Evolutionary conservation across 1,139 yeast genomes (phyloP).

Genomic region (Trichomonascaceae sp.): DNA sequence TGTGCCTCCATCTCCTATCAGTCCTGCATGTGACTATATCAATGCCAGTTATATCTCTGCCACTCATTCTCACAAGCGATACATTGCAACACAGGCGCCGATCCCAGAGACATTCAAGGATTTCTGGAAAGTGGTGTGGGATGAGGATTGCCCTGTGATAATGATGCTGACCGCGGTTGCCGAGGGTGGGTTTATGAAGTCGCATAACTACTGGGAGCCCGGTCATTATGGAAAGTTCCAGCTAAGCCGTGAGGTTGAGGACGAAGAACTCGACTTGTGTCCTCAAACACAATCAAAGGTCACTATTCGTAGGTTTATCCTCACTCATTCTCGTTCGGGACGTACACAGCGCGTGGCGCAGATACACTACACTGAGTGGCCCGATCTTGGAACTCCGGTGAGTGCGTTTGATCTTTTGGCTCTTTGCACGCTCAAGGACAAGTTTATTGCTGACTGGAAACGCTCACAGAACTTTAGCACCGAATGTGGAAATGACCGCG

Average conservation of each 20-base stretch:
- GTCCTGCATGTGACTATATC: conserved; percentile 33
- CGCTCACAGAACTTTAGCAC: conserved; percentile 1
- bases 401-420: conserved; percentile 39
- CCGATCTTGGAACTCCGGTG: conserved; percentile 64
- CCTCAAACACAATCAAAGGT: conserved; percentile 8
- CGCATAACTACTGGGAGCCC: conserved; percentile 43
- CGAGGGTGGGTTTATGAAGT: conserved; percentile 40
- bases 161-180: conserved; percentile 52
- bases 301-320: conserved; percentile 13
- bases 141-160: conserved; percentile 47
- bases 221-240: conserved; percentile 18
- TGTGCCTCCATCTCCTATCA: background rate
- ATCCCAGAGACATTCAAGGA: conserved; percentile 62
- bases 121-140: conserved; percentile 66
- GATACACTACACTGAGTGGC: conserved; percentile 65
- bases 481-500: conserved; percentile 3
- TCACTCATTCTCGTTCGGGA: conserved; percentile 5
- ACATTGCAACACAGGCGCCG: conserved; percentile 85
- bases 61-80: conserved; percentile 27
- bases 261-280: conserved; percentile 7
- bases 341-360: conserved; percentile 36
- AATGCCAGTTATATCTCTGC: conserved; percentile 45
- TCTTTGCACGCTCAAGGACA: conserved; percentile 36
- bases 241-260: conserved; percentile 7
- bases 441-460: conserved; percentile 10